These are phyloP conservation scores for Hypseocharis bilobata DNA, from an alignment of 441 rosid genomes.

Conservation along the genomic window DNA sequence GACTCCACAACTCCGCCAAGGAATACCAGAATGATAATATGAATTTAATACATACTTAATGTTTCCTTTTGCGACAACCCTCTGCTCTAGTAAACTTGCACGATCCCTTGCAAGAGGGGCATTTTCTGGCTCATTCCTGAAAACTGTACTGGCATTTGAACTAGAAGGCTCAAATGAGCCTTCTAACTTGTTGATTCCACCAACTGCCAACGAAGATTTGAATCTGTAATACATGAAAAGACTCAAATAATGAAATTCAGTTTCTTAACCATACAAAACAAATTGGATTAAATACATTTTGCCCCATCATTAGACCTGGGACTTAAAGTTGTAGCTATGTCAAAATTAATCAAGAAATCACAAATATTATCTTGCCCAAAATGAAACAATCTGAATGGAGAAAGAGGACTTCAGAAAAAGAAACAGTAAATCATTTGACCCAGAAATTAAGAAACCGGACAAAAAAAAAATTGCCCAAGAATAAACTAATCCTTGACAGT, in stretches of 20 bases:
- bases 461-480: neutral
- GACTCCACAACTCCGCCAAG: neutral
- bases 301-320: neutral
- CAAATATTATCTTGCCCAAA: neutral
- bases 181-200: constrained; percentile 54
- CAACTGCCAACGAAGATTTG: constrained; percentile 47
- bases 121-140: constrained; percentile 54
- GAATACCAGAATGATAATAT: neutral
- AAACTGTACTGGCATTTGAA: constrained; percentile 39
- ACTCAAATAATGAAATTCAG: neutral
- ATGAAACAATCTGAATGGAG: neutral
- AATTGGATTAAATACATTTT: neutral
- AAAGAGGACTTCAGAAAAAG: neutral
- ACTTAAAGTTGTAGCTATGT: neutral
- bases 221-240: constrained; percentile 38
- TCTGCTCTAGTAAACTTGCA: constrained; percentile 39
- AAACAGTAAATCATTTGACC: neutral
- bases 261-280: neutral
- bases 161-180: constrained; percentile 44
- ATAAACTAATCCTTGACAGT: neutral
- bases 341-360: neutral
- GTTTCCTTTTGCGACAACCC: constrained; percentile 44
- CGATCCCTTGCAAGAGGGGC: constrained; percentile 48
- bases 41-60: constrained; percentile 40
- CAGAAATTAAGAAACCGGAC: neutral